Evolutionary conservation across 106 monocot species (phyloP).

Genomic region (Dendrobium chrysotoxum): DNA sequence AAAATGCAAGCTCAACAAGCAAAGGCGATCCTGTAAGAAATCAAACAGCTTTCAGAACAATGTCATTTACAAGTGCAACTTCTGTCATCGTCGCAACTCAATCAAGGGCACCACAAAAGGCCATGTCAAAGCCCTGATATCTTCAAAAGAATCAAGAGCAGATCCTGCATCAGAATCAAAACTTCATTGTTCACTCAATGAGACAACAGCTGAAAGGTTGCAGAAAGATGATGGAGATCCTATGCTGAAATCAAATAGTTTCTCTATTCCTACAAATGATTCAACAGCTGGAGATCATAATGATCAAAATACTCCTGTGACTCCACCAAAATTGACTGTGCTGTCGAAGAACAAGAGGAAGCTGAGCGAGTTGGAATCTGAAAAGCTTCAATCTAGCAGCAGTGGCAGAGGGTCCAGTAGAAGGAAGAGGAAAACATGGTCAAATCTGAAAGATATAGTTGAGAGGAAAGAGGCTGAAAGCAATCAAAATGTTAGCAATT

Average conservation of each 20-base stretch:
- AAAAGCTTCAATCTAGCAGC: neutral
- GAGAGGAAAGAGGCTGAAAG: constrained; percentile 26
- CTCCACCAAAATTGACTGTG: neutral
- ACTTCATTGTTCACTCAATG: no score
- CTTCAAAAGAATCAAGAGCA: constrained; percentile 9
- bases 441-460: constrained; percentile 37
- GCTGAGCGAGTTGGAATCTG: neutral
- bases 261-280: neutral
- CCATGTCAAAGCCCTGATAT: constrained; percentile 23
- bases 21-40: constrained; percentile 15
- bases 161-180: neutral
- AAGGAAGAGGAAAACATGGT: constrained; percentile 42
- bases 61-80: constrained; percentile 40
- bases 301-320: constrained; percentile 4
- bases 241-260: neutral
- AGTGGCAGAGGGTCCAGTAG: constrained; percentile 24
- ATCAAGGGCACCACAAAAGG: constrained; percentile 36
- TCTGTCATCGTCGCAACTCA: constrained; percentile 41
- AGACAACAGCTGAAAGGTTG: no score
- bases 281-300: neutral
- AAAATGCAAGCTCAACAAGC: constrained; percentile 25
- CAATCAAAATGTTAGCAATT: constrained; percentile 11
- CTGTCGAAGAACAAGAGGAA: constrained; percentile 16
- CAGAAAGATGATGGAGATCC: neutral
- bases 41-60: constrained; percentile 19